Percentiles rank a stretch among this genome's conserved stretches.
Evolutionary conservation across 345 rosid genomes (phyloP).

Genomic region (Diplotaxis tenuifolia): DNA sequence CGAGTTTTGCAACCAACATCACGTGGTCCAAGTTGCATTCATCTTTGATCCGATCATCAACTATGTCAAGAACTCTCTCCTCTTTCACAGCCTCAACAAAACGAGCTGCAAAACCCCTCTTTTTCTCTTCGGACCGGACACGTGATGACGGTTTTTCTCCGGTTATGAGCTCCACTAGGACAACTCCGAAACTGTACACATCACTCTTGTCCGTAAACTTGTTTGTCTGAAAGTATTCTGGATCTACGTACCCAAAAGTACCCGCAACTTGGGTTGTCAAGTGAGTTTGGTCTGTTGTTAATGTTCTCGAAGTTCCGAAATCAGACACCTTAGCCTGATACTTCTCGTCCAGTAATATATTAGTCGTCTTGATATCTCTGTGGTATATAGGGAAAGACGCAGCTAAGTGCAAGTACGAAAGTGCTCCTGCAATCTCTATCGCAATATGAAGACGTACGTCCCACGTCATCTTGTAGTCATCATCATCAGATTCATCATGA

Average conservation of each 20-base stretch:
- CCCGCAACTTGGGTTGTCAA: slow-evolving; percentile 39
- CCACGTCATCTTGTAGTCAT: slow-evolving; percentile 21
- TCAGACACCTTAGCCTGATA: slow-evolving; percentile 24
- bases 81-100: slow-evolving; percentile 36
- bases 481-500: slow-evolving; percentile 5
- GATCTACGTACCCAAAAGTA: slow-evolving; percentile 44
- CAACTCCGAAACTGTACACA: slow-evolving; percentile 55
- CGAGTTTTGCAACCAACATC: slow-evolving; percentile 37
- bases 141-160: slow-evolving; percentile 33
- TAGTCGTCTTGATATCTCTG: slow-evolving; percentile 29
- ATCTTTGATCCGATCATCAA: slow-evolving; percentile 28
- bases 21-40: slow-evolving; percentile 16
- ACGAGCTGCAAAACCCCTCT: slow-evolving; percentile 29
- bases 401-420: slow-evolving; percentile 29
- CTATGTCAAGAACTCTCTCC: slow-evolving; percentile 16
- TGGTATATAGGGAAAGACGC: slow-evolving; percentile 28
- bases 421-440: slow-evolving; percentile 17
- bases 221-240: slow-evolving; percentile 38
- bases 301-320: slow-evolving; percentile 29
- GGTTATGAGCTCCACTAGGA: slow-evolving; percentile 42
- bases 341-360: slow-evolving; percentile 23
- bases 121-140: slow-evolving; percentile 29
- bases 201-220: slow-evolving; percentile 43
- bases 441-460: slow-evolving; percentile 30
- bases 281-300: slow-evolving; percentile 24